Evolutionary conservation across 108 stramenopile genomes (phyloP), one percentile per base, ranked within the genome.

Genomic region (Nitzschia sp.): DNA sequence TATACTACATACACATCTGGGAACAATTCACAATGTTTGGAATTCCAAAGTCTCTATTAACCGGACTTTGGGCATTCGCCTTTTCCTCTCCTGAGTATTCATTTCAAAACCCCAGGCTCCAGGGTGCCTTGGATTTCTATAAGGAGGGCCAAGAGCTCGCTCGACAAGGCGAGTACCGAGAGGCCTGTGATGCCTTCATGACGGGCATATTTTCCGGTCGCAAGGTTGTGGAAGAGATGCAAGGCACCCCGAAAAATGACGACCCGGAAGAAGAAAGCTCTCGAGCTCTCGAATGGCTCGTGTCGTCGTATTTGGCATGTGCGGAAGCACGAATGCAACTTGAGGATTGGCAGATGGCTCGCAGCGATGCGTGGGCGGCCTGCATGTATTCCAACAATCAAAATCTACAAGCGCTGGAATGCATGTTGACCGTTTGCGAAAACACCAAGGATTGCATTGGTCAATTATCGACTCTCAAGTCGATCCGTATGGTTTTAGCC

Each of bases 301-400:
- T 65, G 3, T n/a, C 46, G 13, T 31, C 28, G 6, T 65, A 49
- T 28, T 18, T 65, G 13, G 25, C 24, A 9, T 38, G 32, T 34
- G 9, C 9, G 8, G 15, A 49, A 3, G 46, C 64, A 8, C 24
- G 64, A 65, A 38, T 65, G 26, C 4, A 27, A 27, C n/a, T 65
- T 19, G 64, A 48, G 8, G 64, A 65, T 65, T 48, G 46, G 46
- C 19, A 65, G 6, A 49, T 21, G 47, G 64, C 64, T 17, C 46
- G 64, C 13, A 27, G 35, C 17, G 64, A 65, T 49, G 64, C 64
- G 8, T 65, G 64, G 64, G 64, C 64, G 11, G 64, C 64, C 24
- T 65, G 64, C 49, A 51, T 27, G 19, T 65, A 23, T 38, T 47
- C 64, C 8, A 24, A 65, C 28, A 35, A 42, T n/a, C 21, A 19